Base-by-base conservation (phyloP, 257 asterid species). In the Ehretia macrophylla region DNA sequence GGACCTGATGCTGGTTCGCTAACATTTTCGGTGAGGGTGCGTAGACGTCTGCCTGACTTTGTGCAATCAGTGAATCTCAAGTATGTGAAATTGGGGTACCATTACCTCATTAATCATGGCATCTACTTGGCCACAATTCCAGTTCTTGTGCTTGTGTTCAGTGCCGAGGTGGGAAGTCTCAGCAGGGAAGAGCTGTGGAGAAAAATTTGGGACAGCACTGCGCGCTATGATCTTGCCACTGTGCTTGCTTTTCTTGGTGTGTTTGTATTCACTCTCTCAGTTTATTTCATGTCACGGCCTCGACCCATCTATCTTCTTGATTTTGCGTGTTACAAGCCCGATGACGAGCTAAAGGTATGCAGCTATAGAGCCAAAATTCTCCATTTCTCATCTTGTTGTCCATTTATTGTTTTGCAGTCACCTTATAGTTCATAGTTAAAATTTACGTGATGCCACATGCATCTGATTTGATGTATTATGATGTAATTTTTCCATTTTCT, bases 1-100 rank as follows among this genome's bases (percentile, higher is more conserved):
- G 93, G 93, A 10, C 95, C 95, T 0, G 87, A 86, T 17, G 87
- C 86, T 18, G 97, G 97, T 1, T 81, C 96, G 9, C 65, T 70
- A 69, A 82, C 92, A 35, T 86, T 93, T 18, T 93, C 97, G 17
- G 94, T 89, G 0, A 70, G 96, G 68, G 99, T 93, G 4, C 55
- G 88, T 37, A 70, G 95, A 37, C 68, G 92, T 58, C 62, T 89
- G 68, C 97, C 97, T 11, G 97, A 93, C 19, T 93, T 93, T 38
- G 92, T 93, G 14, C 81, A 93, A 58, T 86, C 97, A 0, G 99
- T 93, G 51, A 93, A 93, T 72, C 61, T 93, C 51, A 93, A 88
- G 76, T 89, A 93, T 55, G 99, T 86, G 59, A 86, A 80, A 68
- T 22, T 89, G 14, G 99, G 97, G 11, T 93, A 89, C 58, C 99